Percentiles rank a stretch among this genome's conserved stretches.
Evolutionary conservation across 805 yeast species (phyloP).

Genomic region (Wickerhamiella qilinensis): DNA sequence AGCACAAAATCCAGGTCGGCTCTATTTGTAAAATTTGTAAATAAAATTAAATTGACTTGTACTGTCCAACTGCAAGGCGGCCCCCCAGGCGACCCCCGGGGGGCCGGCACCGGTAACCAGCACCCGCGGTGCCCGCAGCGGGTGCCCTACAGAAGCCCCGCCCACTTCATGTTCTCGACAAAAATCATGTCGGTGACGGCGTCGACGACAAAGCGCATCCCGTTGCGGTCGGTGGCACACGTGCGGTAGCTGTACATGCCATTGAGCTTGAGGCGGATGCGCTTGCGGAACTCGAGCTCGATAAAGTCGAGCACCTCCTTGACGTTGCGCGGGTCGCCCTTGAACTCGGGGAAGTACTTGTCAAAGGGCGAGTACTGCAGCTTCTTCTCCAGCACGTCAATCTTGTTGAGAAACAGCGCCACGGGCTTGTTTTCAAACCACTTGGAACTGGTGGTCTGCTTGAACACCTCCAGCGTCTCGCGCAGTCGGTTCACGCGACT

Average conservation of each 20-base stretch:
- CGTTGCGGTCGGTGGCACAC: slow-evolving; percentile 83
- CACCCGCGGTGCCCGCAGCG: background rate
- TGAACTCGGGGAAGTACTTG: slow-evolving; percentile 62
- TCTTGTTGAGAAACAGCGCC: slow-evolving; percentile 76
- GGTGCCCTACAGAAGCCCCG: slow-evolving; percentile 13
- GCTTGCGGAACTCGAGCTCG: slow-evolving; percentile 44
- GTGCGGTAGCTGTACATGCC: slow-evolving; percentile 87
- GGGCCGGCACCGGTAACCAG: too few species aligned
- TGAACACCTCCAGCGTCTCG: slow-evolving; percentile 74
- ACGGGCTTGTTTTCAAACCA: slow-evolving; percentile 83
- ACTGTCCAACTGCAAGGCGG: background rate
- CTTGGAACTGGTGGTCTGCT: slow-evolving; percentile 63
- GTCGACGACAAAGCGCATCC: slow-evolving; percentile 78
- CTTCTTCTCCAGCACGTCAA: slow-evolving; percentile 64
- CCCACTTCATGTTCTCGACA: slow-evolving; percentile 46
- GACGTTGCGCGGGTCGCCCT: slow-evolving; percentile 45
- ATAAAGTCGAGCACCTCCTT: slow-evolving; percentile 58
- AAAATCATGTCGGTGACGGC: slow-evolving; percentile 89
- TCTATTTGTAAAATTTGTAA: too few species aligned
- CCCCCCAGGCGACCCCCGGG: too few species aligned
- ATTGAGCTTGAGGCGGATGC: slow-evolving; percentile 45
- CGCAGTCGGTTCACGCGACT: slow-evolving; percentile 77
- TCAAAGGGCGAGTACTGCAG: slow-evolving; percentile 43
- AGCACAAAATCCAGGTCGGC: too few species aligned
- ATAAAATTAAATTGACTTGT: background rate